Conservation (phyloP, 2,329 filamentous ascomycete genomes). For the Plectosphaerella cucumerina region DNA sequence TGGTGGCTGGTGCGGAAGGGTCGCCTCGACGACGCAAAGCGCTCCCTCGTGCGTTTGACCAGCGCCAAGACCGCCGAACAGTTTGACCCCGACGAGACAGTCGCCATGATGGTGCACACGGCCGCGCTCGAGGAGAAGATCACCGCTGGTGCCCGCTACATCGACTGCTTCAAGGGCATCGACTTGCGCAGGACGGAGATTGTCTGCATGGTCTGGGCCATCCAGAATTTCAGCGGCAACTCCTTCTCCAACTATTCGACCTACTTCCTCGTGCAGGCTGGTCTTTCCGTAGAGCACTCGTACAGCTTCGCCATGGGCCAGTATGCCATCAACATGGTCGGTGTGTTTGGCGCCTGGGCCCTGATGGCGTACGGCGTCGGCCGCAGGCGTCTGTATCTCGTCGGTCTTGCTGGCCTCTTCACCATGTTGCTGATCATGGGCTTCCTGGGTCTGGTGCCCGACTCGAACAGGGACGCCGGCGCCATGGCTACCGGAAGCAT, state of each 20-base stretch:
- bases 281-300: constrained; percentile 44
- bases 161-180: constrained; percentile 78
- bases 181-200: constrained; percentile 74
- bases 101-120: constrained; percentile 91
- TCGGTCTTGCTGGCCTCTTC: constrained; percentile 69
- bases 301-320: constrained; percentile 61
- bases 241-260: constrained; percentile 64
- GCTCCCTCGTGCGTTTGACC: constrained; percentile 61
- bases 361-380: constrained; percentile 73
- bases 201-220: constrained; percentile 60
- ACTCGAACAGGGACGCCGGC: constrained; percentile 50
- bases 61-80: constrained; percentile 59
- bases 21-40: constrained; percentile 61
- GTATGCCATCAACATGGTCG: constrained; percentile 71
- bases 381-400: constrained; percentile 71
- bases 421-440: constrained; percentile 78
- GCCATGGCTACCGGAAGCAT: constrained; percentile 79
- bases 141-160: constrained; percentile 68
- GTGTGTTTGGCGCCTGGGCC: constrained; percentile 77
- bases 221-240: constrained; percentile 60
- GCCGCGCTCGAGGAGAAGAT: constrained; percentile 75
- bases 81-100: constrained; percentile 78
- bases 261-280: constrained; percentile 53
- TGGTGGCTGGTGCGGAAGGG: constrained; percentile 74
- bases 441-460: constrained; percentile 72